A percentile compares a stretch with the other conserved stretches of the same genome.
phyloP scores from a whole-genome alignment of 1,284 basidiomycete species.

The Trametes pubescens region DNA sequence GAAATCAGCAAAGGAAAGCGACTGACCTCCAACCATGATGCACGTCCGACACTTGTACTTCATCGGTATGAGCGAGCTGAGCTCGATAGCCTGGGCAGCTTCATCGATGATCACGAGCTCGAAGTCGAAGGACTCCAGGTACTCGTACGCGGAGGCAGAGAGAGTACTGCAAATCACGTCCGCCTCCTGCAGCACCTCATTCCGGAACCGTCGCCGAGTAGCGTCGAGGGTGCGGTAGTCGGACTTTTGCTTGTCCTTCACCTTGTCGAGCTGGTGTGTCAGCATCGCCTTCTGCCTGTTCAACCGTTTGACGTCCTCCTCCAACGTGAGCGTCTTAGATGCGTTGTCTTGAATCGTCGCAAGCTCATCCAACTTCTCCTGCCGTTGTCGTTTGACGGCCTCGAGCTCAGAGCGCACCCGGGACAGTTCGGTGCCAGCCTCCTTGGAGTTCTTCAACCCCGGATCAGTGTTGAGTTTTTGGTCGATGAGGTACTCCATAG shows the following conservation, averaged over 20 bases:
- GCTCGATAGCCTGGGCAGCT: slow-evolving; percentile 96
- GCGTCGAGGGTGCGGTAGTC: slow-evolving; percentile 83
- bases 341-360: slow-evolving; percentile 59
- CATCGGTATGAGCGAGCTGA: slow-evolving; percentile 96
- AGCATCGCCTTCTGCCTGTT: slow-evolving; percentile 71
- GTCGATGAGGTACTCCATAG: slow-evolving; percentile 88
- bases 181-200: slow-evolving; percentile 85
- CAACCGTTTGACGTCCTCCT: slow-evolving; percentile 75
- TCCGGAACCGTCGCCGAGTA: slow-evolving; percentile 73
- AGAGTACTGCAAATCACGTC: slow-evolving; percentile 97
- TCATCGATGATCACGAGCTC: slow-evolving; percentile 99
- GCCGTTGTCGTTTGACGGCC: slow-evolving; percentile 66
- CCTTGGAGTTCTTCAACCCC: slow-evolving; percentile 48
- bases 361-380: slow-evolving; percentile 72
- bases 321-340: slow-evolving; percentile 57
- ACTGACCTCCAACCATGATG: slow-evolving; percentile 91
- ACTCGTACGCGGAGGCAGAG: slow-evolving; percentile 92
- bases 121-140: slow-evolving; percentile 86
- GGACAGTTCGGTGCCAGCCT: slow-evolving; percentile 65
- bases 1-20: not conserved
- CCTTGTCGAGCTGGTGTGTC: slow-evolving; percentile 76
- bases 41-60: slow-evolving; percentile 89
- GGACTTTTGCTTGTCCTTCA: slow-evolving; percentile 83
- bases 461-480: slow-evolving; percentile 68
- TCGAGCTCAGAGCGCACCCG: slow-evolving; percentile 74